A percentile compares a stretch with the other conserved stretches of the same genome.
phyloP scores from a whole-genome alignment of 805 yeast genomes.

The Pichia insulana region DNA sequence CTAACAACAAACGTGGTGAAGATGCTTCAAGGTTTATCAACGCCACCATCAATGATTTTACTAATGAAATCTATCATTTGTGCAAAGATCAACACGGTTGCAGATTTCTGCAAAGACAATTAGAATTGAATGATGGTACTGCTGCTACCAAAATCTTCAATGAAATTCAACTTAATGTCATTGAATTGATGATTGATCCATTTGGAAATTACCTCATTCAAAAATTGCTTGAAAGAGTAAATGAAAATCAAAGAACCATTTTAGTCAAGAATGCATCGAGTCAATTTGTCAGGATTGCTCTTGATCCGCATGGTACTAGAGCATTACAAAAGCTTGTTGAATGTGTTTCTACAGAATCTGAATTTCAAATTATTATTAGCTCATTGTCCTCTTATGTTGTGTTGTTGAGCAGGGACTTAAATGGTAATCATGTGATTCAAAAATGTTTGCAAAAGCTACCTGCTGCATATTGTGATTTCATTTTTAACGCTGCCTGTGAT shows the following conservation, averaged over 20 bases:
- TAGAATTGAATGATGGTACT: slow-evolving; percentile 53
- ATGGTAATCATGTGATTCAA: slow-evolving; percentile 96
- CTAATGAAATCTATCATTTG: slow-evolving; percentile 65
- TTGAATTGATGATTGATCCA: slow-evolving; percentile 89
- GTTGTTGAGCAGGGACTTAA: slow-evolving; percentile 72
- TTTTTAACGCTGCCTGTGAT: slow-evolving; percentile 73
- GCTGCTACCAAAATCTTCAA: slow-evolving; percentile 71
- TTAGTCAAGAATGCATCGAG: slow-evolving; percentile 67
- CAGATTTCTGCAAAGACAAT: slow-evolving; percentile 79
- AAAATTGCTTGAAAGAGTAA: slow-evolving; percentile 73
- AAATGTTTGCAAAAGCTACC: slow-evolving; percentile 73
- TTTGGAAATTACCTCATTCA: slow-evolving; percentile 96
- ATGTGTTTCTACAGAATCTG: slow-evolving; percentile 63
- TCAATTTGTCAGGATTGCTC: slow-evolving; percentile 68
- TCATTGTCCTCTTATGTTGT: slow-evolving; percentile 56
- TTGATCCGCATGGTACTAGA: slow-evolving; percentile 93
- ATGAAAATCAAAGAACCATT: slow-evolving; percentile 56
- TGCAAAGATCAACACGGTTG: slow-evolving; percentile 98
- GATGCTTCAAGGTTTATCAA: slow-evolving; percentile 64
- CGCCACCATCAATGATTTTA: slow-evolving; percentile 59
- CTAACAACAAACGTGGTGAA: slow-evolving; percentile 38
- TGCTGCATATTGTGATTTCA: slow-evolving; percentile 70
- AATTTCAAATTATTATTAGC: slow-evolving; percentile 41
- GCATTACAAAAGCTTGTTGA: slow-evolving; percentile 91
- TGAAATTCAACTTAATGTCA: slow-evolving; percentile 69